Evolutionary conservation across 495 filamentous ascomycete genomes (phyloP).

Genomic region (Penicillium silybi): DNA sequence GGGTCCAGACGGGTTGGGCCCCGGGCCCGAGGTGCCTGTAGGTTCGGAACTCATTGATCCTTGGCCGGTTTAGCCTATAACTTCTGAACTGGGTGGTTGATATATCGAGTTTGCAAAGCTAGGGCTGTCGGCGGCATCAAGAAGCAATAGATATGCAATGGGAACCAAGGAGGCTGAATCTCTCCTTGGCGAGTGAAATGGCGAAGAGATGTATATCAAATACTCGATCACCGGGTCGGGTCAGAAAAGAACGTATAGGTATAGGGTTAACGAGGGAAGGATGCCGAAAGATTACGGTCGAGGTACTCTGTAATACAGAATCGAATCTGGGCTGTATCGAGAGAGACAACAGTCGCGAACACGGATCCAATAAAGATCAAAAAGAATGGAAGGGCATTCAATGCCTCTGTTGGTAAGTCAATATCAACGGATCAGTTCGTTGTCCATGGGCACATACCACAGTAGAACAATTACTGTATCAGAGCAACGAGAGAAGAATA

Average conservation of each 20-base stretch:
- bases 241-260: slow-evolving; percentile 10
- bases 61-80: not conserved
- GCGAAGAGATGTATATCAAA: not conserved
- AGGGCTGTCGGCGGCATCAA: slow-evolving; percentile 1
- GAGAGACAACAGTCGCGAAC: slow-evolving; percentile 6
- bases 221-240: slow-evolving; percentile 18
- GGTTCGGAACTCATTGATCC: slow-evolving; percentile 16
- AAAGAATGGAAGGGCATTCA: slow-evolving; percentile 36
- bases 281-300: slow-evolving; percentile 6
- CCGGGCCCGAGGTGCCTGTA: slow-evolving; percentile 1
- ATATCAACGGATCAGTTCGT: not conserved
- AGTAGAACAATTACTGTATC: slow-evolving; percentile 2
- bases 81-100: not conserved
- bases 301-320: slow-evolving; percentile 4
- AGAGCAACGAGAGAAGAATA: slow-evolving; percentile 17
- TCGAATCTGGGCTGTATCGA: slow-evolving; percentile 14
- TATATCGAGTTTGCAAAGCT: not conserved
- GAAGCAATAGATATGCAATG: not conserved
- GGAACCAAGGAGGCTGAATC: not conserved
- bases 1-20: slow-evolving; percentile 7
- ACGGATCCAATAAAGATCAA: slow-evolving; percentile 8
- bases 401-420: slow-evolving; percentile 28
- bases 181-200: not conserved
- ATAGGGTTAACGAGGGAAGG: slow-evolving; percentile 3
- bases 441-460: slow-evolving; percentile 6